Conservation (phyloP, 148 eudicot species). For the Gaultheria prostrata region DNA sequence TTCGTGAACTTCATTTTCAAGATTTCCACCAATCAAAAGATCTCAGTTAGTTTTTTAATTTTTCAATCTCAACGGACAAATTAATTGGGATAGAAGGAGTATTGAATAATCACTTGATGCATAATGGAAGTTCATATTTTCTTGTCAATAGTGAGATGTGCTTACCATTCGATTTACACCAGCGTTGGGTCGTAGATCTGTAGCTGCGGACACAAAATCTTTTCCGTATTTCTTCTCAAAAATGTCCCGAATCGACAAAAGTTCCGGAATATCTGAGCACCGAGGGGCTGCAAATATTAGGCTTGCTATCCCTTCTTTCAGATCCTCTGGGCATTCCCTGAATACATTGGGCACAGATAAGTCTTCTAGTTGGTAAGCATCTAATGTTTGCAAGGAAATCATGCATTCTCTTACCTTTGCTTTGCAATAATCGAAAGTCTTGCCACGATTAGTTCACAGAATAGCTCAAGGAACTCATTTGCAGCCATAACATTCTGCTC, state of each 20-base stretch:
- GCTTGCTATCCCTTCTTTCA: conserved; percentile 89
- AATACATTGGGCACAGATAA: conserved; percentile 10
- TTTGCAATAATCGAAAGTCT: conserved; percentile 76
- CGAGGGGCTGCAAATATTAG: conserved; percentile 90
- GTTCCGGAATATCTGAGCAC: conserved; percentile 91
- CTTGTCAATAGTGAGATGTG: neutral
- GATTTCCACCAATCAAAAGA: neutral
- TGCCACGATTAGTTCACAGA: conserved; percentile 76
- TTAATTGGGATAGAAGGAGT: neutral
- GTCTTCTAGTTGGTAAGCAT: neutral
- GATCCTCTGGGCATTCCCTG: conserved; percentile 82
- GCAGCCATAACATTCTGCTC: conserved; percentile 98
- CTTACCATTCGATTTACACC: conserved; percentile 92
- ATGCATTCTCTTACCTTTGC: conserved; percentile 54
- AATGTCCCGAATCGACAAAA: conserved; percentile 65
- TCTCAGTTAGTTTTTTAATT: neutral
- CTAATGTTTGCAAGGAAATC: neutral
- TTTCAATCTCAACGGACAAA: neutral
- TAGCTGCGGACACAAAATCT: conserved; percentile 90
- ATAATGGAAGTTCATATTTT: neutral
- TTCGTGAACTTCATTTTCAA: neutral
- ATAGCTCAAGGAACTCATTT: conserved; percentile 89
- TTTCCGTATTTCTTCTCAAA: conserved; percentile 88
- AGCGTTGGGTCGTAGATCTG: conserved; percentile 85
- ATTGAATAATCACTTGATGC: neutral